Evolutionary conservation across 1,284 basidiomycete species (phyloP).

Genomic region (Ustilago esculenta): DNA sequence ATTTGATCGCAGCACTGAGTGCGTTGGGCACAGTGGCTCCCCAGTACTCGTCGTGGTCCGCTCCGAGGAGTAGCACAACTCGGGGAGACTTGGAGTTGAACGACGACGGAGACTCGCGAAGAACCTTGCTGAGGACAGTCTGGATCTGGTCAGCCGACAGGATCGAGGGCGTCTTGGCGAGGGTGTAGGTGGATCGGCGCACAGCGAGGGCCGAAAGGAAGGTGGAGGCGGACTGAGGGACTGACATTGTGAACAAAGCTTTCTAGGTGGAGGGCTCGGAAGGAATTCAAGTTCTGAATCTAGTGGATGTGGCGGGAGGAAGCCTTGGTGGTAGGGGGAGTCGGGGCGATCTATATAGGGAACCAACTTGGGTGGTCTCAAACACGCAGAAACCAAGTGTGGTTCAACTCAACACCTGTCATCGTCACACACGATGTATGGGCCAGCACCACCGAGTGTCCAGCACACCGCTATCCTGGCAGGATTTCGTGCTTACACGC

Average conservation of each 20-base stretch:
- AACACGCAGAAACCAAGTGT: constrained; percentile 2
- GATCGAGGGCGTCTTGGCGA: constrained; percentile 66
- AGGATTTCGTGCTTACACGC: no score
- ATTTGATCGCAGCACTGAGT: constrained; percentile 29
- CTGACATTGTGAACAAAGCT: constrained; percentile 29
- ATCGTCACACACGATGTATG: no score
- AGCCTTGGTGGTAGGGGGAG: no score
- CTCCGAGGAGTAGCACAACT: constrained; percentile 69
- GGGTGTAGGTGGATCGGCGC: constrained; percentile 69
- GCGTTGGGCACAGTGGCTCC: constrained; percentile 59
- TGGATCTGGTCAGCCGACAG: constrained; percentile 67
- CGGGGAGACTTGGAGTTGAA: constrained; percentile 70
- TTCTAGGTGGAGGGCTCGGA: no score
- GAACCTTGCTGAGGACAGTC: constrained; percentile 67
- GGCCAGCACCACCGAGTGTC: no score
- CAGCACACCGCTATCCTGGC: no score
- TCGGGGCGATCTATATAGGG: not conserved
- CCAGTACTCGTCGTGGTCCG: constrained; percentile 69
- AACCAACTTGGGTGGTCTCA: no score
- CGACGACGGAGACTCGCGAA: constrained; percentile 69
- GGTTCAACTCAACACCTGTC: no score
- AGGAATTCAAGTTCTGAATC: no score
- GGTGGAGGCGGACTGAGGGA: constrained; percentile 15
- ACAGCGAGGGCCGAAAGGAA: constrained; percentile 54
- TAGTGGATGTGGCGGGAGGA: no score